Conservation (phyloP, 1,284 basidiomycete species). For the Puccinia triticina region DNA sequence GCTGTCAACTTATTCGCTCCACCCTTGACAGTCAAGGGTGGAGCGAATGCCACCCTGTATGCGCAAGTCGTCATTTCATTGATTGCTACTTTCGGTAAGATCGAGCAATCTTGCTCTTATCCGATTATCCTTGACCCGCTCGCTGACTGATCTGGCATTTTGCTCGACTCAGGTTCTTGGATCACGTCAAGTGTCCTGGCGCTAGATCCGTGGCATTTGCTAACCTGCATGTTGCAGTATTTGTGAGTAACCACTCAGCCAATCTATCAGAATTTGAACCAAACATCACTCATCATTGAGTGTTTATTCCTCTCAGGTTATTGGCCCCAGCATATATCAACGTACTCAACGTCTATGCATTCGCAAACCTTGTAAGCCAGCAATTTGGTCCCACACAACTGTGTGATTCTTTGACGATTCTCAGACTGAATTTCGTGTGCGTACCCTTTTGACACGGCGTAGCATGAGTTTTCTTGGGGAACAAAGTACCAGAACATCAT, state of each 20-base stretch:
- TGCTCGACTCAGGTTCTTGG: constrained; percentile 43
- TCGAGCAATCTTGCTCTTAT: constrained; percentile 65
- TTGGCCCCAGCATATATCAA: constrained; percentile 86
- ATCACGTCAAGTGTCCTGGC: constrained; percentile 70
- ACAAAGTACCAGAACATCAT: constrained; percentile 61
- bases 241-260: constrained; percentile 1
- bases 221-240: constrained; percentile 31
- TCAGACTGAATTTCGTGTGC: background rate
- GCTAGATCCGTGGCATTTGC: constrained; percentile 78
- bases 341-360: constrained; percentile 66
- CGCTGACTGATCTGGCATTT: constrained; percentile 44
- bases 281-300: constrained; percentile 57
- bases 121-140: background rate
- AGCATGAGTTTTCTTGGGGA: constrained; percentile 60
- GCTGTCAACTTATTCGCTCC: too few relatives aligned
- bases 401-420: background rate
- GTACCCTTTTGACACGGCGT: background rate
- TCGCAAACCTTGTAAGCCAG: constrained; percentile 24
- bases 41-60: constrained; percentile 68
- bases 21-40: too few relatives aligned
- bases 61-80: constrained; percentile 79
- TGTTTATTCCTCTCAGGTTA: constrained; percentile 70
- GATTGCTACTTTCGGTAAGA: constrained; percentile 75
- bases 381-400: background rate
- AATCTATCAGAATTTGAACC: background rate